Base-by-base conservation (phyloP, 2,329 filamentous ascomycete species). In the Diaporthe longicolla region DNA sequence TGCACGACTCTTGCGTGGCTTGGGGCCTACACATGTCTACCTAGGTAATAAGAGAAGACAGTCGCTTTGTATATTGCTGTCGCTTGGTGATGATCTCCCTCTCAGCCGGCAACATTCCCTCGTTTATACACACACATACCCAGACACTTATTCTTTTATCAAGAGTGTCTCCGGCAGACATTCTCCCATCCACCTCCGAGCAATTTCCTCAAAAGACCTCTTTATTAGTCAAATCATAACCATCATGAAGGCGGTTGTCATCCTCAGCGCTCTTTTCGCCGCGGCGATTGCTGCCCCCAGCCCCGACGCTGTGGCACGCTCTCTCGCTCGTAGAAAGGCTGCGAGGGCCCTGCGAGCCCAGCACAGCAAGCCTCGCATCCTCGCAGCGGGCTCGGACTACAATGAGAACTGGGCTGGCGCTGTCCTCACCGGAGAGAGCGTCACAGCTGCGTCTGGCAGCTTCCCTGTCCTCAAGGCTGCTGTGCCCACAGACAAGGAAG, bases 401-500 rank as follows among this genome's bases (percentile, higher is more conserved):
- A 48, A 45, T 45, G 17, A 29, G 78, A 91, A 91, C 83, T 91
- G 89, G 89, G 87, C 88, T 15, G 89, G 89, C 52, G 88, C 87
- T 0, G 88, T 90, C 10, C 84, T 89, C 69, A 85, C 82, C 24
- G 84, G 84, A 70, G 89, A 83, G 26, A 80, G 81, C 21, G 88
- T 89, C 35, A 85, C 85, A 5, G 73, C 55, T 6, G 73, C 66
- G 26, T 69, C 61, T 52, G 89, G 84, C 43, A 84, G 85, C 13
- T 88, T 91, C 80, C 87, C 83, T 1, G 86, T 90, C 8, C 66
- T 65, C 26, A 84, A 82, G 0, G 87, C 88, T 8, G 82, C 82
- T 19, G 78, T 83, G 11, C 83, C 85, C 4, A 80, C 79, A 17
- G 82, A 82, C 29, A 82, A 81, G 19, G 80, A 78, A 32, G 80